Base-by-base conservation (phyloP, 106 monocot genomes). In the Dendrobium huoshanense region DNA sequence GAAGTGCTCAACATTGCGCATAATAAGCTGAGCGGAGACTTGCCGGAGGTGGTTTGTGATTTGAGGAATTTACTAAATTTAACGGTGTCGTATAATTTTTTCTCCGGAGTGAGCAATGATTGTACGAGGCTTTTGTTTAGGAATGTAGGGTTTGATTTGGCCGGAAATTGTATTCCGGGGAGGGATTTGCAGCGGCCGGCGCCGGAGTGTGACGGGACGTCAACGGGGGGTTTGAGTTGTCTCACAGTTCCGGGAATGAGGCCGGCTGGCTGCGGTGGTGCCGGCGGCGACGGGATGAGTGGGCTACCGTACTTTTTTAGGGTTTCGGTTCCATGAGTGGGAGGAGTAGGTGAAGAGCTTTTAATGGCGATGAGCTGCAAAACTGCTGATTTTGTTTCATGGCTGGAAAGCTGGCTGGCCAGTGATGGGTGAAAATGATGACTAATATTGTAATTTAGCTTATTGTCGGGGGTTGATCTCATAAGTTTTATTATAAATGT, bases 1-100 rank as follows among this genome's bases (percentile, higher is more conserved):
- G 86, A 96, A 75, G 89, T 96, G 33, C 72, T 96, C n/a, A 96
- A 96, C 86, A 49, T 96, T 3, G 96, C 82, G 5, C 93, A 96
- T 68, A 96, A 96, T 86, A 82, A 90, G 76, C 80, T 96, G 67
- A 85, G 80, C 10, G 96, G 96, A 11, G 85, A 86, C 77, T 54
- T 96, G 7, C 88, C 93, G 31, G 91, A 96, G 37, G 11, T 93
- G 44, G 79, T 94, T 7, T 96, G 93, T 56, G 91, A 90, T 4
- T 40, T 96, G 22, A 86, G 74, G 79, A 89, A 88, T 75, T 79
- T 96, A 19, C 79, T 82, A 3, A 96, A 96, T 77, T 81, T 96
- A 42, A 91, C 91, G 6, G 86, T 91, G 27, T 58, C 91, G 0
- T 91, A 79, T 76, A 91, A 91, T 68, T 91, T 96, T 81, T 91